These are phyloP conservation scores for Populus alba DNA, from an alignment of 345 rosid species.

Conservation along the genomic window DNA sequence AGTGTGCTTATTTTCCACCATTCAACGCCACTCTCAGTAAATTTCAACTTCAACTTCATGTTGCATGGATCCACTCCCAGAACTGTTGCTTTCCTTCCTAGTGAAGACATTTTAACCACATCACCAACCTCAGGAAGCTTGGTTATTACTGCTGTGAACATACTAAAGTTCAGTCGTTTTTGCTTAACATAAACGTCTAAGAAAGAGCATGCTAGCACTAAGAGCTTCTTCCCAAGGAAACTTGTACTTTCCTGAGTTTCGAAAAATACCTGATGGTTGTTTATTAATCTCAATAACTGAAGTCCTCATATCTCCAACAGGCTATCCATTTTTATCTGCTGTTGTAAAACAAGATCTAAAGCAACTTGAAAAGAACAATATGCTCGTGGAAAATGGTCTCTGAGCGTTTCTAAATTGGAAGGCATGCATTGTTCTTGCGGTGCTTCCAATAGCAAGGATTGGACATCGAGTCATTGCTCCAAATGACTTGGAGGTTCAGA, in stretches of 20 bases:
- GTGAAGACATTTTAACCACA: slow-evolving; percentile 54
- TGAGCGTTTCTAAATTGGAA: background rate
- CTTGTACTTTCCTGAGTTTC: background rate
- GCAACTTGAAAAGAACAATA: background rate
- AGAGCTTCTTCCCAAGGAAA: background rate
- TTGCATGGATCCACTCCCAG: slow-evolving; percentile 63
- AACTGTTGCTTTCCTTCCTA: slow-evolving; percentile 66
- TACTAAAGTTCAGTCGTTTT: background rate
- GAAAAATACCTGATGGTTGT: slow-evolving; percentile 42
- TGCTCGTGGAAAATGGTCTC: background rate
- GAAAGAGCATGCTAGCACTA: background rate
- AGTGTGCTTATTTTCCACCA: too few species aligned
- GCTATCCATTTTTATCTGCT: slow-evolving; percentile 19
- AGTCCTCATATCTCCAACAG: slow-evolving; percentile 2
- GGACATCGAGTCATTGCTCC: background rate
- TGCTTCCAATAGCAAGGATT: background rate
- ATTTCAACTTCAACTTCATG: slow-evolving; percentile 78
- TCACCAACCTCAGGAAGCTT: slow-evolving; percentile 64
- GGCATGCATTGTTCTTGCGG: background rate
- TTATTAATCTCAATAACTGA: slow-evolving; percentile 31
- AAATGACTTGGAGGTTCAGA: background rate
- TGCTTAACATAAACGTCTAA: background rate
- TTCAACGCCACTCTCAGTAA: slow-evolving; percentile 39
- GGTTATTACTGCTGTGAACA: slow-evolving; percentile 28
- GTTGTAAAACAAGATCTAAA: background rate